Percentiles rank a stretch among this genome's conserved stretches.
These are phyloP conservation scores for Gilbertella persicaria DNA, from an alignment of 371 early-diverging fungal species.

Conservation along the genomic window DNA sequence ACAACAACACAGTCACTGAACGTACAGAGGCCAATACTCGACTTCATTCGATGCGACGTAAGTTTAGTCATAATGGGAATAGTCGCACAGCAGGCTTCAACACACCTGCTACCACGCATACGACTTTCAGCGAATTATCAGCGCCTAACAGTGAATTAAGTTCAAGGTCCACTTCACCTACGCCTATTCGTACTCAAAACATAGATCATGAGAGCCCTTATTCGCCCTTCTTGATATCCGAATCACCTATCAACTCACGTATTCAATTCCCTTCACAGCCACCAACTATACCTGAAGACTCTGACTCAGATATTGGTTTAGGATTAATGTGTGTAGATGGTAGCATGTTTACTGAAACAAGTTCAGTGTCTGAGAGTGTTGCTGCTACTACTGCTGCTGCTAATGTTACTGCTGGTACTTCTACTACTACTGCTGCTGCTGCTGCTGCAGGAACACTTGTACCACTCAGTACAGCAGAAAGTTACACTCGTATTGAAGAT, in stretches of 20 bases:
- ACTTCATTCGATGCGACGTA: slow-evolving; percentile 5
- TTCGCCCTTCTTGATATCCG: slow-evolving; percentile 3
- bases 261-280: slow-evolving; percentile 6
- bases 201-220: slow-evolving; percentile 8
- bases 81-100: slow-evolving; percentile 11
- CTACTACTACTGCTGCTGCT: neutral
- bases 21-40: slow-evolving; percentile 1
- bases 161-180: slow-evolving; percentile 57
- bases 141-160: slow-evolving; percentile 55
- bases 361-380: slow-evolving; percentile 8
- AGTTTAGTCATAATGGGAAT: slow-evolving; percentile 14
- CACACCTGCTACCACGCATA: slow-evolving; percentile 26
- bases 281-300: slow-evolving; percentile 21
- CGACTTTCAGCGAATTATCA: slow-evolving; percentile 52
- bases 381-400: neutral
- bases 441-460: neutral
- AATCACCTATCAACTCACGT: slow-evolving; percentile 2
- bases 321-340: slow-evolving; percentile 8
- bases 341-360: slow-evolving; percentile 14
- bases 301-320: slow-evolving; percentile 21
- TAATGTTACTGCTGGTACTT: neutral
- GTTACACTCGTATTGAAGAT: slow-evolving; percentile 82
- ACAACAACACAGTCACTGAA: slow-evolving; percentile 1
- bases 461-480: slow-evolving; percentile 19
- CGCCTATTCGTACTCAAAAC: slow-evolving; percentile 14